Percentiles rank a stretch among this genome's conserved stretches.
These are phyloP conservation scores for Chlamydomonas sphaeroides DNA, from an alignment of 139 green algal genomes.

Conservation along the genomic window DNA sequence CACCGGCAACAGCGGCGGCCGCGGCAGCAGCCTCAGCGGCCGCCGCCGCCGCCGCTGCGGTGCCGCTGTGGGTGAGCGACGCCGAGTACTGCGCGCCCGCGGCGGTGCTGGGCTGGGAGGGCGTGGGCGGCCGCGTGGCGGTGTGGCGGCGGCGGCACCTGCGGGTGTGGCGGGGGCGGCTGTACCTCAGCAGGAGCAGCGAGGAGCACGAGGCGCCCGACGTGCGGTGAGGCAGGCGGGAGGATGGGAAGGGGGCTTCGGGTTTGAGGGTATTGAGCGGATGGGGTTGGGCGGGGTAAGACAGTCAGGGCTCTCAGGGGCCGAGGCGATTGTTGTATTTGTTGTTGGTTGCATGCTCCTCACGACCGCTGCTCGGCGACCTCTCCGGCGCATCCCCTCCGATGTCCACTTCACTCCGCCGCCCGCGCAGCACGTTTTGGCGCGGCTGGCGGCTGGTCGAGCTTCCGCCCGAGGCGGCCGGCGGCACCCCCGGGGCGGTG, in stretches of 20 bases:
- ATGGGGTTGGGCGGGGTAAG: too few relatives aligned
- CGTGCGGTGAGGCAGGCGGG: slow-evolving; percentile 22
- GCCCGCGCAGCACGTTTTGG: slow-evolving; percentile 35
- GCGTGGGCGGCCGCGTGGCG: slow-evolving; percentile 44
- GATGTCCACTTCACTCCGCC: too few relatives aligned
- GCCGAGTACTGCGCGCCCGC: slow-evolving; percentile 50
- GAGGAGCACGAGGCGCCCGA: slow-evolving; percentile 4
- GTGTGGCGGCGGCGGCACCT: slow-evolving; percentile 51
- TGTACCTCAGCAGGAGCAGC: slow-evolving; percentile 47
- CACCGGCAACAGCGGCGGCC: not conserved
- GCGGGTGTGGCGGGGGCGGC: slow-evolving; percentile 53
- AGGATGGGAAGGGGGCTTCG: too few relatives aligned
- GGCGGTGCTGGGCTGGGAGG: slow-evolving; percentile 56
- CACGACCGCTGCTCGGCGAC: too few relatives aligned
- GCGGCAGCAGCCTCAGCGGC: not conserved
- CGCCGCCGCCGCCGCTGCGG: not conserved
- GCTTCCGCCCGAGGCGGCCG: slow-evolving; percentile 8
- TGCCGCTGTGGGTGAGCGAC: slow-evolving; percentile 59
- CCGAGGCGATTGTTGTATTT: too few relatives aligned
- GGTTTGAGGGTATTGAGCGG: too few relatives aligned
- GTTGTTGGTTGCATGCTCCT: too few relatives aligned
- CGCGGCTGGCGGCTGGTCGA: slow-evolving; percentile 36
- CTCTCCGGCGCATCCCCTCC: too few relatives aligned
- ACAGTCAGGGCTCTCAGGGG: too few relatives aligned
- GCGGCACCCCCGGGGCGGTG: slow-evolving; percentile 2